These are phyloP conservation scores for Amanita thiersii DNA, from an alignment of 768 basidiomycete species.

Conservation along the genomic window DNA sequence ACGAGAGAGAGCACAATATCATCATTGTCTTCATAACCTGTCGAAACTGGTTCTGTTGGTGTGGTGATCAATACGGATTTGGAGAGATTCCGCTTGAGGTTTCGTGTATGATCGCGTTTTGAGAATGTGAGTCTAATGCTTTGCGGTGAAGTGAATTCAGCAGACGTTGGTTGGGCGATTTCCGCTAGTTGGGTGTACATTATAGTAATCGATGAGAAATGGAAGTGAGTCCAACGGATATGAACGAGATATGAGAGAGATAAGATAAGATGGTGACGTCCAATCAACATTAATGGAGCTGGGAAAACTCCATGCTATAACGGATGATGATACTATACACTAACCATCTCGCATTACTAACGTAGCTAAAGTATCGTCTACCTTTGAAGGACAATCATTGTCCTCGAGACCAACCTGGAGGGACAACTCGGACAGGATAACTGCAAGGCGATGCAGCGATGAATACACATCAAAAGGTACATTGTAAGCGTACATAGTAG, in stretches of 20 bases:
- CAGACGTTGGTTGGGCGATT: conserved; percentile 28
- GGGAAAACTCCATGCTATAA: too few species aligned
- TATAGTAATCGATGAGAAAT: neutral
- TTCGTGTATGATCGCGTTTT: conserved; percentile 41
- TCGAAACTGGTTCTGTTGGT: conserved; percentile 12
- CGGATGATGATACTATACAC: too few species aligned
- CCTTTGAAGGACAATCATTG: conserved; percentile 1
- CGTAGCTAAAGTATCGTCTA: too few species aligned
- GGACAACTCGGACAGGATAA: conserved; percentile 16
- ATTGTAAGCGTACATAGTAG: conserved; percentile 4
- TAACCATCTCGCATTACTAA: too few species aligned
- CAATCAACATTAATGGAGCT: too few species aligned
- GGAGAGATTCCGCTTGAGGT: conserved; percentile 34
- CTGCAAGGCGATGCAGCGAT: conserved; percentile 5
- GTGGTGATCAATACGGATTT: conserved; percentile 26
- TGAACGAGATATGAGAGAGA: too few species aligned
- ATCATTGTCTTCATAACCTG: conserved; percentile 29
- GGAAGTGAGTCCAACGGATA: too few species aligned
- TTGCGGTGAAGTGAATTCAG: conserved; percentile 21
- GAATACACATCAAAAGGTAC: neutral
- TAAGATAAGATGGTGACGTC: too few species aligned
- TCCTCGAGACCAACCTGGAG: conserved; percentile 16
- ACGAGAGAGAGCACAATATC: conserved; percentile 35
- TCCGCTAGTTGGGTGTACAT: conserved; percentile 33
- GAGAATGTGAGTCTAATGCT: conserved; percentile 38